Evolutionary conservation across 2,329 filamentous ascomycete species (phyloP).

Genomic region (Fusarium vanettenii): DNA sequence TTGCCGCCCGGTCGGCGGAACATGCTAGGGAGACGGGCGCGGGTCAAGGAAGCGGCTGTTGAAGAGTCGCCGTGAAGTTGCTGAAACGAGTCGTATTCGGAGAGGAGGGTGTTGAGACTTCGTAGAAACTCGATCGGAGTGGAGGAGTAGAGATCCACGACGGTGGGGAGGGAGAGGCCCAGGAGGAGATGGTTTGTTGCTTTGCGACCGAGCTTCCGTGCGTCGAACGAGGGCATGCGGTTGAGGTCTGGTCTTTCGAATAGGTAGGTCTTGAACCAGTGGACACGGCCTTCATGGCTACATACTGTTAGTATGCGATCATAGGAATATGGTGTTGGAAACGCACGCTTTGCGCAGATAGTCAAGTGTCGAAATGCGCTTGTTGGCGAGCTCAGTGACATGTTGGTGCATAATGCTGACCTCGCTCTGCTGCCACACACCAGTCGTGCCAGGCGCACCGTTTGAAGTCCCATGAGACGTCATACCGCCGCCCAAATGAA

Average conservation of each 20-base stretch:
- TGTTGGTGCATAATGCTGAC: slow-evolving; percentile 65
- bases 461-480: slow-evolving; percentile 21
- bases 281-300: slow-evolving; percentile 92
- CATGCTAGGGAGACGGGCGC: slow-evolving; percentile 86
- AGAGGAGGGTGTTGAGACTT: slow-evolving; percentile 83
- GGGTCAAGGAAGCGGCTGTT: slow-evolving; percentile 75
- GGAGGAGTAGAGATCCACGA: slow-evolving; percentile 87
- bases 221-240: slow-evolving; percentile 87
- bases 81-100: slow-evolving; percentile 95
- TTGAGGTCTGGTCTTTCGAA: slow-evolving; percentile 85
- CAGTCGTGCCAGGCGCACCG: slow-evolving; percentile 25
- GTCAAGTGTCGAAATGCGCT: slow-evolving; percentile 93
- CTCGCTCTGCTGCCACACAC: slow-evolving; percentile 57
- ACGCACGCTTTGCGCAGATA: slow-evolving; percentile 92
- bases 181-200: slow-evolving; percentile 95
- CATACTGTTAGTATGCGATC: not conserved
- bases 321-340: not conserved
- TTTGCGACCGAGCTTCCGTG: slow-evolving; percentile 85
- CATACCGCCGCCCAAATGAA: slow-evolving; percentile 34
- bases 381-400: slow-evolving; percentile 87
- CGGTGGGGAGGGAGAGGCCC: slow-evolving; percentile 88
- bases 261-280: slow-evolving; percentile 98
- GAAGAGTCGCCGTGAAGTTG: slow-evolving; percentile 85
- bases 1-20: slow-evolving; percentile 76
- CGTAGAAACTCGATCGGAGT: slow-evolving; percentile 87